Base-by-base conservation (phyloP, 2,329 filamentous ascomycete species). In the Neopestalotiopsis sp. region DNA sequence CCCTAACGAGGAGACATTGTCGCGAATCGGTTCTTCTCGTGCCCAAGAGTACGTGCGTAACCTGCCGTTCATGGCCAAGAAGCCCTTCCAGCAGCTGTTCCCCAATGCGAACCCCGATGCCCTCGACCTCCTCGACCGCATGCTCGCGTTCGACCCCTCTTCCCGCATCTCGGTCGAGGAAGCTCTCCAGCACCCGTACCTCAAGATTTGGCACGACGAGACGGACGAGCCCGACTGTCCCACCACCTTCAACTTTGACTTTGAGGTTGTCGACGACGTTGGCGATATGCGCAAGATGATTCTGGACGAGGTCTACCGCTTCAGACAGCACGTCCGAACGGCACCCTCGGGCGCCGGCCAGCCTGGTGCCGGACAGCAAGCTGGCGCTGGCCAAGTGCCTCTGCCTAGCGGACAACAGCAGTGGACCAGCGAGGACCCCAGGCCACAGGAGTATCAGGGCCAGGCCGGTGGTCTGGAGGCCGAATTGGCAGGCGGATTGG, bases 11-110 rank as follows among this genome's bases (percentile, higher is more conserved):
- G 94, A 97, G 80, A 99, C 96, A 0, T 88, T 99, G 24, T 91
- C 90, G 32, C 93, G 96, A 73, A 99, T 99, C 78, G 96, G 96
- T 67, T 98, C 95, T 4, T 94, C 94, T 12, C 92, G 96, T 72
- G 96, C 96, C 17, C 96, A 98, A 83, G 96, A 99, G 82, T 99
- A 99, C 83, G 96, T 99, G 70, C 93, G 96, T 77, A 98, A 98
- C 85, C 87, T 98, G 68, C 95, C 94, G 1, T 95, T 88, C 82
- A 98, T 97, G 95, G 90, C 93, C 74, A 98, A 98, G 87, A 92
- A 96, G 78, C 88, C 92, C 14, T 99, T 98, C 89, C 89, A 91
- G 67, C 87, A 88, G 65, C 90, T 98, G 56, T 99, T 99, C 88
- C 93, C 94, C 71, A 92, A 94, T 79, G 96, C 96, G 77, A 99